Evolutionary conservation across 2,329 filamentous ascomycete species (phyloP).

Genomic region (Tolypocladium album): DNA sequence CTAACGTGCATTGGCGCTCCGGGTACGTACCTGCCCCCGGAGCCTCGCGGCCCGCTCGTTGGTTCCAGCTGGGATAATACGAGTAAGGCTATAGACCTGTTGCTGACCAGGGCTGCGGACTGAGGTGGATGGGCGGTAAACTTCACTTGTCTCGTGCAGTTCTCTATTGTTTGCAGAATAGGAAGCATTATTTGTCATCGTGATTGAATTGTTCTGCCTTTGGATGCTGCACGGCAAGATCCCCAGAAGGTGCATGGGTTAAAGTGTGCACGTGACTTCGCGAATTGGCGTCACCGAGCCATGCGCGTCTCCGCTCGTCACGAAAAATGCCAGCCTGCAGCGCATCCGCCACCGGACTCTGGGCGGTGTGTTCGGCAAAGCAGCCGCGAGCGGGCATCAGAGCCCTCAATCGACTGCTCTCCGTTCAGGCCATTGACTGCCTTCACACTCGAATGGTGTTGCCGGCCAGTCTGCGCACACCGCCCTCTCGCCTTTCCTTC

Average conservation of each 20-base stretch:
- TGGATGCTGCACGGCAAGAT: background rate
- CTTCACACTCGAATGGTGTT: background rate
- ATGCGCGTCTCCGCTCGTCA: conserved; percentile 6
- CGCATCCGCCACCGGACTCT: background rate
- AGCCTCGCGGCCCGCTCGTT: background rate
- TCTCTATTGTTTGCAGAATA: background rate
- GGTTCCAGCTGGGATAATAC: background rate
- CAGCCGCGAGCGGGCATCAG: background rate
- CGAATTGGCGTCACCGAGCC: conserved; percentile 3
- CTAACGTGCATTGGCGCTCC: background rate
- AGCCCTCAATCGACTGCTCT: background rate
- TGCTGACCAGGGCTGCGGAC: background rate
- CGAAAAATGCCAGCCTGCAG: conserved; percentile 2
- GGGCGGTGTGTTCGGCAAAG: background rate
- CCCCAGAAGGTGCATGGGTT: background rate
- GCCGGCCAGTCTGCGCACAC: background rate
- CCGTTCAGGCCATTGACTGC: background rate
- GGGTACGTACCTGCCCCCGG: background rate
- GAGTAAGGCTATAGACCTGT: background rate
- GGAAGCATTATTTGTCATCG: background rate
- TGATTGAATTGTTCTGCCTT: background rate
- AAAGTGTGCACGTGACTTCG: conserved; percentile 13
- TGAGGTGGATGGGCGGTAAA: background rate
- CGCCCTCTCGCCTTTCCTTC: conserved; percentile 4
- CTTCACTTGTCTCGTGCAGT: background rate